These are phyloP conservation scores for Teratosphaeria zuluensis DNA, from an alignment of 2,329 filamentous ascomycete species.

Conservation along the genomic window DNA sequence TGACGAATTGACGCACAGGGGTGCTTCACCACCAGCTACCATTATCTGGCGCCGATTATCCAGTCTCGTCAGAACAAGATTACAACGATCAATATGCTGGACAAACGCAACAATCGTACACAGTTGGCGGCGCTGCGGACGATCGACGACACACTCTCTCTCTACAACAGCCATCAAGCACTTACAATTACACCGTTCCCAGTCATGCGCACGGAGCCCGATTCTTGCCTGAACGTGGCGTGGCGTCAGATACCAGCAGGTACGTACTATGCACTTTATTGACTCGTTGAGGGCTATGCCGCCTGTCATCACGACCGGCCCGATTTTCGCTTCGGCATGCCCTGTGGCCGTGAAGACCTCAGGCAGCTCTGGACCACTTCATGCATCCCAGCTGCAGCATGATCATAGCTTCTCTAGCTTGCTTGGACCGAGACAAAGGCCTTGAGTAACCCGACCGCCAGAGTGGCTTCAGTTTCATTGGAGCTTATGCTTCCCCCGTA, in stretches of 20 bases:
- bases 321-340: background rate
- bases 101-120: slow-evolving; percentile 38
- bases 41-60: slow-evolving; percentile 30
- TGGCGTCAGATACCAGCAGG: slow-evolving; percentile 41
- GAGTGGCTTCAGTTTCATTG: background rate
- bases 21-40: slow-evolving; percentile 35
- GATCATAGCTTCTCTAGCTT: background rate
- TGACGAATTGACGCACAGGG: background rate
- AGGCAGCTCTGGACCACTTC: background rate
- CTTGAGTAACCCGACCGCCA: background rate
- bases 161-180: slow-evolving; percentile 36
- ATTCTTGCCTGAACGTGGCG: slow-evolving; percentile 44
- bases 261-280: slow-evolving; percentile 37
- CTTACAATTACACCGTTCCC: slow-evolving; percentile 36
- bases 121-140: slow-evolving; percentile 35
- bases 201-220: slow-evolving; percentile 35
- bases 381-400: background rate
- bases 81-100: slow-evolving; percentile 36
- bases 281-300: slow-evolving; percentile 4
- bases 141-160: slow-evolving; percentile 42
- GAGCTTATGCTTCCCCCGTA: background rate
- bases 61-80: slow-evolving; percentile 35
- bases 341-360: background rate
- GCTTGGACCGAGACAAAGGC: background rate
- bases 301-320: slow-evolving; percentile 1